Percentiles rank a stretch among this genome's conserved stretches.
These are phyloP conservation scores for Didymella segeticola DNA, from an alignment of 2,329 filamentous ascomycete genomes.

Conservation along the genomic window DNA sequence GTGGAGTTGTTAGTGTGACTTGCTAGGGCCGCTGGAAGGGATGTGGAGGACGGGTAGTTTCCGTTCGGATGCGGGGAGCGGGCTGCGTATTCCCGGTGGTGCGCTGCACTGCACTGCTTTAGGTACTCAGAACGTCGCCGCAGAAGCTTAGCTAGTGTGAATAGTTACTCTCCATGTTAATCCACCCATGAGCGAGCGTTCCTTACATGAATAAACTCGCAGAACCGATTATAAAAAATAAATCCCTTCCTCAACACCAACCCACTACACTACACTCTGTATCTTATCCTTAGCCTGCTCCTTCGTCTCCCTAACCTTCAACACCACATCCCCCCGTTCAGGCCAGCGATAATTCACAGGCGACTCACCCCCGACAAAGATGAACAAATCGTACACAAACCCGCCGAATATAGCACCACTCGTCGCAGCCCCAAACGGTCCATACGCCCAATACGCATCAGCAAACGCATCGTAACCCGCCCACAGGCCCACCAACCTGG, in stretches of 20 bases:
- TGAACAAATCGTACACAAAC: constrained; percentile 40
- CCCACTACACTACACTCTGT: constrained; percentile 6
- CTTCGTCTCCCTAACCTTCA: constrained; percentile 23
- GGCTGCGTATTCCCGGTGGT: constrained; percentile 15
- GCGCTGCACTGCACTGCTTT: too few species aligned
- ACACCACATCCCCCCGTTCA: constrained; percentile 30
- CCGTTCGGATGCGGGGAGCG: constrained; percentile 10
- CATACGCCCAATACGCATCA: constrained; percentile 38
- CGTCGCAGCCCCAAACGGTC: constrained; percentile 33
- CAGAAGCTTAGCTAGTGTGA: too few species aligned
- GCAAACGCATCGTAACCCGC: constrained; percentile 64
- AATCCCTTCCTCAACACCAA: not conserved
- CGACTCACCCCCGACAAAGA: constrained; percentile 41
- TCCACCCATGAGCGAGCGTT: too few species aligned
- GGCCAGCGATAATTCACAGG: constrained; percentile 43
- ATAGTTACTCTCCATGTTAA: too few species aligned
- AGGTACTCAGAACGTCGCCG: too few species aligned
- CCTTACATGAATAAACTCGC: too few species aligned
- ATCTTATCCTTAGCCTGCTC: constrained; percentile 26
- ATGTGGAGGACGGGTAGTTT: constrained; percentile 4
- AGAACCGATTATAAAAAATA: too few species aligned
- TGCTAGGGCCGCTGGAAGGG: constrained; percentile 1
- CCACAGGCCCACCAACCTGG: constrained; percentile 70
- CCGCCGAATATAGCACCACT: constrained; percentile 36
- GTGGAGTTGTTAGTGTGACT: not conserved